These are phyloP conservation scores for Candida sakaeoensis DNA, from an alignment of 805 yeast genomes.

Conservation along the genomic window DNA sequence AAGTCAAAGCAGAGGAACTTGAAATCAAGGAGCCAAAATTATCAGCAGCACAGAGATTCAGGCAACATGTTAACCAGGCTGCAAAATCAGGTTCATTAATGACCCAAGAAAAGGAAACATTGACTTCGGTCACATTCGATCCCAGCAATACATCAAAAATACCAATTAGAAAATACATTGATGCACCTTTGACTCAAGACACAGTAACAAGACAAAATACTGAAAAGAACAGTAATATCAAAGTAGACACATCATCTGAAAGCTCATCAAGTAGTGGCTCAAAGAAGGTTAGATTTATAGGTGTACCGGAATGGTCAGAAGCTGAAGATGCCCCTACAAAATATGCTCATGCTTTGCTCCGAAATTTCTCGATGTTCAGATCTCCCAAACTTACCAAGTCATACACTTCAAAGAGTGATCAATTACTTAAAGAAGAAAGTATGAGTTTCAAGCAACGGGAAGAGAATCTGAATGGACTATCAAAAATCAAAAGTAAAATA, in stretches of 20 bases:
- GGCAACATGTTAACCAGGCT: slow-evolving; percentile 35
- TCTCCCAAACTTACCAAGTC: slow-evolving; percentile 14
- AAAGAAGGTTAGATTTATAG: slow-evolving; percentile 50
- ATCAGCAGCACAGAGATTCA: slow-evolving; percentile 38
- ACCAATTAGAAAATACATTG: slow-evolving; percentile 15
- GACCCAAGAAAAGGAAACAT: slow-evolving; percentile 33
- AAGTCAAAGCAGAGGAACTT: slow-evolving; percentile 20
- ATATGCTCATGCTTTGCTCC: slow-evolving; percentile 31
- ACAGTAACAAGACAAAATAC: slow-evolving; percentile 28
- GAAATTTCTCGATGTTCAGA: slow-evolving; percentile 37
- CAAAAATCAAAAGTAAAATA: slow-evolving; percentile 17
- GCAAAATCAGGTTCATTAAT: slow-evolving; percentile 34
- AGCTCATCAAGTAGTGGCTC: slow-evolving; percentile 9
- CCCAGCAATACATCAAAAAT: slow-evolving; percentile 31
- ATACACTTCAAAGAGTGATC: slow-evolving; percentile 32
- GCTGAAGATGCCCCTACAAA: slow-evolving; percentile 55
- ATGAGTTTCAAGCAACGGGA: slow-evolving; percentile 21
- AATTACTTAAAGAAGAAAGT: slow-evolving; percentile 37
- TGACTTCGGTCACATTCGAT: slow-evolving; percentile 38
- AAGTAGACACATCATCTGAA: slow-evolving; percentile 7
- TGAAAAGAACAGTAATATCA: slow-evolving; percentile 25
- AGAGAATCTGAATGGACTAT: slow-evolving; percentile 10
- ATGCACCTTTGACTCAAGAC: slow-evolving; percentile 17
- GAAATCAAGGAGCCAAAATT: slow-evolving; percentile 13
- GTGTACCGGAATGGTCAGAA: slow-evolving; percentile 48